Evolutionary conservation across 2,329 filamentous ascomycete species (phyloP), one percentile per base, ranked within the genome.

Genomic region (Zalaria sp.): DNA sequence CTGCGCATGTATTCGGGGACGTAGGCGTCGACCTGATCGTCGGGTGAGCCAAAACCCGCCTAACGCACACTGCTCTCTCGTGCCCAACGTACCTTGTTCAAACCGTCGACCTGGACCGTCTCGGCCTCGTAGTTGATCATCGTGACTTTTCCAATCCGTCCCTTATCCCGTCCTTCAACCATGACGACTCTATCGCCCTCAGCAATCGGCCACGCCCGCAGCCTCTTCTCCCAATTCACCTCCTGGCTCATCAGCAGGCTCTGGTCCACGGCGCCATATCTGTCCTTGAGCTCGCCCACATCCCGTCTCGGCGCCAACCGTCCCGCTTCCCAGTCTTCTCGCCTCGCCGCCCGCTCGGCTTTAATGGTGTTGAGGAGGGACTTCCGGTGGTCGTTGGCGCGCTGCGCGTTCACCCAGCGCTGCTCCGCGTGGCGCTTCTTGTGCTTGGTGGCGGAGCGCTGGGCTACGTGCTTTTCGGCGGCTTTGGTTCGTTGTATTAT

Each of bases 161-260:
- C 87, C 65, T 79, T 82, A 54, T 91, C 83, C 31, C 72, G 73
- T 5, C 89, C 88, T 46, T 81, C 76, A 41, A 86, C 64, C 44
- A 96, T 65, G 41, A 89, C 83, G 28, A 95, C 87, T 45, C 91
- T 75, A 62, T 96, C 91, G 5, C 79, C 78, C 50, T 60, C 57
- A 49, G 57, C 53, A 27, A 70, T 58, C 10, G 29, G 29, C 25
- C 29, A 34, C 27, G 35, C 36, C 32, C 41, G 18, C 27, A 41
- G 46, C 47, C 43, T 62, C 55, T 18, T 64, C 60, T 37, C 69
- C 56, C 25, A 62, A 53, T 27, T 68, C 53, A 46, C 53, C 57
- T 56, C 61, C 51, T 50, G 57, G 46, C 42, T 54, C 40, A 57
- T 52, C 49, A 61, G 32, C 25, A 44, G 25, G 8, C 3, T 18